Evolutionary conservation across 768 basidiomycete genomes (phyloP).

Genomic region (Fomitopsis serialis): DNA sequence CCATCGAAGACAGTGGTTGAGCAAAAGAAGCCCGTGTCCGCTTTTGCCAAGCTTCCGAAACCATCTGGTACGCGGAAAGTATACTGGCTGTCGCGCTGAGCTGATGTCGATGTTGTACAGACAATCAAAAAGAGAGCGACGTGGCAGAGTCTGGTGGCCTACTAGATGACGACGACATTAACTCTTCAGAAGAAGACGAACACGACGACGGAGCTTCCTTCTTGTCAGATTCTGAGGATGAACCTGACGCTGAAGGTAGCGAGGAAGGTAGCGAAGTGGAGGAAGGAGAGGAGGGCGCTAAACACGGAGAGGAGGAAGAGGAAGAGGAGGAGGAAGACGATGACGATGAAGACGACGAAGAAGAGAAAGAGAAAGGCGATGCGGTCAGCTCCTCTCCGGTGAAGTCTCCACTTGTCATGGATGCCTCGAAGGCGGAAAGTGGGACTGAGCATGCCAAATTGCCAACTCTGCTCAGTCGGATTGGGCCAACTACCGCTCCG

Average conservation of each 20-base stretch:
- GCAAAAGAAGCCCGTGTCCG: slow-evolving; percentile 15
- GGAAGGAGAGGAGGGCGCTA: slow-evolving; percentile 14
- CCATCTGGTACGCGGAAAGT: background rate
- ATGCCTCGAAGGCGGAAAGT: background rate
- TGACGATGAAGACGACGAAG: slow-evolving; percentile 24
- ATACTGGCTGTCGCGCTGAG: too few species aligned
- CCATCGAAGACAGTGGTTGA: slow-evolving; percentile 1
- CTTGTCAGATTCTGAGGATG: background rate
- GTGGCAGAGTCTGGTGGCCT: too few species aligned
- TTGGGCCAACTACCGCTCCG: background rate
- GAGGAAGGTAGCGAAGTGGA: slow-evolving; percentile 19
- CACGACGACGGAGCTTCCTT: background rate
- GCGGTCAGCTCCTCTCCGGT: background rate
- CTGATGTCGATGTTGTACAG: too few species aligned
- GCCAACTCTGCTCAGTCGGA: background rate
- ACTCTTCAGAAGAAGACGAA: background rate
- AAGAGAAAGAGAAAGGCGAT: slow-evolving; percentile 22
- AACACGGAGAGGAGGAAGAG: slow-evolving; percentile 14
- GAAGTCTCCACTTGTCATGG: background rate
- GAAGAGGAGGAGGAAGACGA: slow-evolving; percentile 19
- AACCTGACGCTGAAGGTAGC: background rate
- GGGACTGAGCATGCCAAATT: background rate
- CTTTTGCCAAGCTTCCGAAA: slow-evolving; percentile 6
- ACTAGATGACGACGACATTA: background rate
- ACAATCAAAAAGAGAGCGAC: too few species aligned